These are phyloP conservation scores for Chalara sp. DNA, from an alignment of 2,329 filamentous ascomycete genomes.

Conservation along the genomic window DNA sequence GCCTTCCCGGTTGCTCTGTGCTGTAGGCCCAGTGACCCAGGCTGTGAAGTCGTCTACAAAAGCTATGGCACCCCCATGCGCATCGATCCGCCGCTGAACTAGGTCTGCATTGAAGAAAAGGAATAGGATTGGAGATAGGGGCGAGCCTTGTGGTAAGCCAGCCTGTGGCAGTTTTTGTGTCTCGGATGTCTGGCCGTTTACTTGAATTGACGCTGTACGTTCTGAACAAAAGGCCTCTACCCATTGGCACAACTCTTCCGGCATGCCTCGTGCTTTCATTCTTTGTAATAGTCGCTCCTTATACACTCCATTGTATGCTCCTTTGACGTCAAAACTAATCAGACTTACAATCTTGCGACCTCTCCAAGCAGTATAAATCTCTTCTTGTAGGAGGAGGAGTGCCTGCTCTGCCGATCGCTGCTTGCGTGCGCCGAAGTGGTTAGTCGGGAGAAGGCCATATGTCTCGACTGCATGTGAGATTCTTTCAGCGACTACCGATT, in stretches of 20 bases:
- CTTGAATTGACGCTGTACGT: background rate
- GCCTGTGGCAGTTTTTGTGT: background rate
- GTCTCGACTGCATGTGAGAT: background rate
- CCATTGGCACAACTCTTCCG: background rate
- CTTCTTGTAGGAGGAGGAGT: constrained; percentile 25
- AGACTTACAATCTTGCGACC: background rate
- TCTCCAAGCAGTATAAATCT: constrained; percentile 25
- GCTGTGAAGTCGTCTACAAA: constrained; percentile 25
- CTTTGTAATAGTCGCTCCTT: background rate
- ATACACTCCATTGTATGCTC: background rate
- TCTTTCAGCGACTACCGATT: background rate
- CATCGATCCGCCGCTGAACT: constrained; percentile 19
- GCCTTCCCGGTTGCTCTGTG: constrained; percentile 15
- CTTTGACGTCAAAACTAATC: background rate
- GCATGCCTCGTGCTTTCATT: background rate
- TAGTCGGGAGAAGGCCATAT: constrained; percentile 24
- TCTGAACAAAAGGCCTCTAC: background rate
- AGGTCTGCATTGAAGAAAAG: constrained; percentile 25
- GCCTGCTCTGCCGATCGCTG: constrained; percentile 29
- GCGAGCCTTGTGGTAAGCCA: constrained; percentile 27
- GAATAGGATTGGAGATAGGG: constrained; percentile 30
- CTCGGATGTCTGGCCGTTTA: background rate
- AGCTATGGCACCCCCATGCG: constrained; percentile 21
- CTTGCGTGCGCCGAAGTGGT: constrained; percentile 31
- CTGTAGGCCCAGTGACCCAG: too few species aligned